These are phyloP conservation scores for Helicostylum pulchrum DNA, from an alignment of 192 early-diverging fungal genomes.

Conservation along the genomic window DNA sequence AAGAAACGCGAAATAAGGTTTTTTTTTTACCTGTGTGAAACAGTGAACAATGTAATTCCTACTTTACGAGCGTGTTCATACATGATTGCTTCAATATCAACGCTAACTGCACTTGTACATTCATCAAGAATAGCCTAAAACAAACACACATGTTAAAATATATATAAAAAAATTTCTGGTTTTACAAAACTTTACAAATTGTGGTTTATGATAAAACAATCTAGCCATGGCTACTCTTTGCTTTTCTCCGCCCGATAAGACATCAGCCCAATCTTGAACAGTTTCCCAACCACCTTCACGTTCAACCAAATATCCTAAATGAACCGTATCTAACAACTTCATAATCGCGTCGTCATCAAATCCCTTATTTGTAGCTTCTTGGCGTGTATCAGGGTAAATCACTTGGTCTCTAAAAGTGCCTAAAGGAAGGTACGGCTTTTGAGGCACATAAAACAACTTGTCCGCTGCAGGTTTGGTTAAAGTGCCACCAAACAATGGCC, in stretches of 20 bases:
- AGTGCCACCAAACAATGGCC: slow-evolving; percentile 61
- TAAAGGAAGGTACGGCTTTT: slow-evolving; percentile 77
- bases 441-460: slow-evolving; percentile 85
- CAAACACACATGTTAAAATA: background rate
- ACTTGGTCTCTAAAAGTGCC: slow-evolving; percentile 82
- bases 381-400: slow-evolving; percentile 79
- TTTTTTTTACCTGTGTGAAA: slow-evolving; percentile 47
- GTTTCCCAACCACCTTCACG: slow-evolving; percentile 72
- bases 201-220: slow-evolving; percentile 80
- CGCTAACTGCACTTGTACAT: slow-evolving; percentile 76
- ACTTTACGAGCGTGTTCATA: slow-evolving; percentile 53
- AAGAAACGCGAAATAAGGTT: no score
- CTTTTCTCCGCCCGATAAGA: slow-evolving; percentile 78
- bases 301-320: slow-evolving; percentile 66
- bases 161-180: no score
- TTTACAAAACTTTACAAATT: slow-evolving; percentile 56
- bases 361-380: slow-evolving; percentile 54
- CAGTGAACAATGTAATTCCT: slow-evolving; percentile 63
- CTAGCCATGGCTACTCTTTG: slow-evolving; percentile 81
- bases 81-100: slow-evolving; percentile 80
- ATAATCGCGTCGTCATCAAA: slow-evolving; percentile 66
- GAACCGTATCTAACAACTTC: slow-evolving; percentile 63
- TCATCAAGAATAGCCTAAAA: slow-evolving; percentile 66
- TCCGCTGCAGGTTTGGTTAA: slow-evolving; percentile 54
- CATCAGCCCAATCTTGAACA: slow-evolving; percentile 76